A percentile compares a stretch with the other conserved stretches of the same genome.
These are phyloP conservation scores for Aureobasidium namibiae DNA, from an alignment of 2,329 filamentous ascomycete genomes.

Conservation along the genomic window DNA sequence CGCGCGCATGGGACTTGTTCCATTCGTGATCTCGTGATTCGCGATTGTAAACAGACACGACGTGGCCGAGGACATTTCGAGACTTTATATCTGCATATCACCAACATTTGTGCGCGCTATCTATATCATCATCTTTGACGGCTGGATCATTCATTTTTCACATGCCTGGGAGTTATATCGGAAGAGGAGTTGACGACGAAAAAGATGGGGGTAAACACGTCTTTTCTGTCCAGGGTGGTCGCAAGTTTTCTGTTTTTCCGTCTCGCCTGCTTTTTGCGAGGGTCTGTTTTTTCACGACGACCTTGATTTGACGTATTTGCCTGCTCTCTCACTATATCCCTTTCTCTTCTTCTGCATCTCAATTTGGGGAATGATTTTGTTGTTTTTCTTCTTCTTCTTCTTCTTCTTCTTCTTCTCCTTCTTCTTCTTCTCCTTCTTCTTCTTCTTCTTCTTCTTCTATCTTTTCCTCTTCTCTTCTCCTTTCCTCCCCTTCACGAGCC, in stretches of 20 bases:
- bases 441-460: too few species aligned
- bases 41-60: background rate
- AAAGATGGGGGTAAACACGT: conserved; percentile 3
- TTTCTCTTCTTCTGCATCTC: background rate
- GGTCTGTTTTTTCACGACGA: background rate
- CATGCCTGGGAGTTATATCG: background rate
- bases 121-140: conserved; percentile 7
- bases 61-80: background rate
- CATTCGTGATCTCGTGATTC: conserved; percentile 48
- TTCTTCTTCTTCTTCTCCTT: too few species aligned
- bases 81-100: background rate
- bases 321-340: background rate
- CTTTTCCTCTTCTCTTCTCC: too few species aligned
- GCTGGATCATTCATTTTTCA: conserved; percentile 6
- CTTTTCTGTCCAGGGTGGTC: background rate
- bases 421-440: too few species aligned
- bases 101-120: conserved; percentile 4
- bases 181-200: background rate
- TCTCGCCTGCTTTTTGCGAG: background rate
- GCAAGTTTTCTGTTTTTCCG: background rate
- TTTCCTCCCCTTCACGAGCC: too few species aligned
- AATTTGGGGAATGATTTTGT: background rate
- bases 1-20: conserved; percentile 92
- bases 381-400: background rate
- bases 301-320: background rate